Conservation (phyloP, 305 asterid species). For the Fraxinus paxiana region DNA sequence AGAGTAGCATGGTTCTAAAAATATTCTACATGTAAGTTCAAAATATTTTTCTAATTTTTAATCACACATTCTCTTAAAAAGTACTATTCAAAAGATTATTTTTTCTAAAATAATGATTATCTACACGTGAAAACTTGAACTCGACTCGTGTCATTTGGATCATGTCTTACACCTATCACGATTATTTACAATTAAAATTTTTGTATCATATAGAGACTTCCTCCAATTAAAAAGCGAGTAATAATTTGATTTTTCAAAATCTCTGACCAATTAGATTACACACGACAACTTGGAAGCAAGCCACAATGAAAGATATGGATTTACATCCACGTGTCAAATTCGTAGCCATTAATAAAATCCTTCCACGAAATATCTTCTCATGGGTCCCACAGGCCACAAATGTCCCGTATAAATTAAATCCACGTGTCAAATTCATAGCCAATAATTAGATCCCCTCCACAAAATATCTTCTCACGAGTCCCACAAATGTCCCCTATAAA, state of each 20-base stretch:
- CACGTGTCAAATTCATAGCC: neutral
- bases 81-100: too few species aligned
- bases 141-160: neutral
- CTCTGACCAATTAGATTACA: neutral
- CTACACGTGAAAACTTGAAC: neutral
- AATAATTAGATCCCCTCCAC: neutral
- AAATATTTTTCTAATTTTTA: too few species aligned
- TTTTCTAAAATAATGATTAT: too few species aligned
- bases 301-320: neutral
- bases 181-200: neutral
- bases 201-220: neutral
- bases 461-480: neutral
- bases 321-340: neutral
- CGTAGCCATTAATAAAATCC: neutral
- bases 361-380: neutral
- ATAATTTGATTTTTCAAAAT: too few species aligned
- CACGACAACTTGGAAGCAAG: neutral
- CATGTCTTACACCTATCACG: neutral
- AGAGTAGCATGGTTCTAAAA: too few species aligned
- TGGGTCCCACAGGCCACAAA: neutral
- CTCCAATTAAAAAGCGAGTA: neutral
- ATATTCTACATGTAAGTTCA: too few species aligned
- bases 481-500: constrained; percentile 18
- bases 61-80: too few species aligned
- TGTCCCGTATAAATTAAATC: constrained; percentile 10